These are phyloP conservation scores for Aquilaria malaccensis DNA, from an alignment of 345 rosid genomes.

Conservation along the genomic window DNA sequence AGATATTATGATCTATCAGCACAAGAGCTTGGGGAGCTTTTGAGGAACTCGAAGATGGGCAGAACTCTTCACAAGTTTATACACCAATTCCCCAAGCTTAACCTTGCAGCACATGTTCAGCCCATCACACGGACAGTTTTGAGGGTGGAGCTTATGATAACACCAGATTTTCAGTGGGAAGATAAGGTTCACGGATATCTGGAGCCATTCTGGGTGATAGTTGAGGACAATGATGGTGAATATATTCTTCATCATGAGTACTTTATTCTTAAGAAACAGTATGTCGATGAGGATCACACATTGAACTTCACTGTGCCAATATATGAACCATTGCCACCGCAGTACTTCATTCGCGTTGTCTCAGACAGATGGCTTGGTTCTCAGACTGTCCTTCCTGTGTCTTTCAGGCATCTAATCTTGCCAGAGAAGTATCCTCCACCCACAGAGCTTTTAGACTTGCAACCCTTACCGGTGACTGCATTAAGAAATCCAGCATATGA, in stretches of 20 bases:
- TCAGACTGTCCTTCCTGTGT: slow-evolving; percentile 81
- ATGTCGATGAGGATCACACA: slow-evolving; percentile 75
- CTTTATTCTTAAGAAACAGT: slow-evolving; percentile 88
- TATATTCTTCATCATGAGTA: slow-evolving; percentile 90
- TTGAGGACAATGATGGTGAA: slow-evolving; percentile 96
- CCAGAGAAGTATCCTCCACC: slow-evolving; percentile 99
- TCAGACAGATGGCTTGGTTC: slow-evolving; percentile 97
- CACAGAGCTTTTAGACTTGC: slow-evolving; percentile 88
- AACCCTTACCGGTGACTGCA: slow-evolving; percentile 90
- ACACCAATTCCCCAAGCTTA: slow-evolving; percentile 86
- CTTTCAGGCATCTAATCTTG: slow-evolving; percentile 92
- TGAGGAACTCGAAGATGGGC: slow-evolving; percentile 84
- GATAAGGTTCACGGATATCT: slow-evolving; percentile 89
- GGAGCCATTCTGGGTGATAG: slow-evolving; percentile 94
- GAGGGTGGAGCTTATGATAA: slow-evolving; percentile 84
- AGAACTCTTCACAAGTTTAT: slow-evolving; percentile 76
- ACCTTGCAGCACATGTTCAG: slow-evolving; percentile 80
- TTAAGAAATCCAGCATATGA: slow-evolving; percentile 86
- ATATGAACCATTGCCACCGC: slow-evolving; percentile 91
- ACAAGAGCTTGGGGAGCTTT: slow-evolving; percentile 90
- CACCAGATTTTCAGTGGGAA: slow-evolving; percentile 95
- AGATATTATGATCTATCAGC: slow-evolving; percentile 88
- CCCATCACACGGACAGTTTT: slow-evolving; percentile 85
- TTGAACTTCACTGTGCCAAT: slow-evolving; percentile 89
- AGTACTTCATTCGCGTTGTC: slow-evolving; percentile 81